phyloP scores from a whole-genome alignment of 441 rosid genomes.

The Adansonia madagascariensis region DNA sequence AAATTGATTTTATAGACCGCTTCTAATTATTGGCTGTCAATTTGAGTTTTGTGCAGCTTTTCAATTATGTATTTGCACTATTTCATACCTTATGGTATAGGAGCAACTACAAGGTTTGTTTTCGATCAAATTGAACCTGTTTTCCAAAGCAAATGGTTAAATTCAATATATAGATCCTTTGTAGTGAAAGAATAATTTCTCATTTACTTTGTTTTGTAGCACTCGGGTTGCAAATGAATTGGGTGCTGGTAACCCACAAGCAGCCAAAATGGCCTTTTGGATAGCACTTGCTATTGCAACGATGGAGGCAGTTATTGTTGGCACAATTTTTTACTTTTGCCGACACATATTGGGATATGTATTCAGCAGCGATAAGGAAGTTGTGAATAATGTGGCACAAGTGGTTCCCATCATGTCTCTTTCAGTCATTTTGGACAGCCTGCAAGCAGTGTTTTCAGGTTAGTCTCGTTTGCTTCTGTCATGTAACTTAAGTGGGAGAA shows the following conservation, averaged over 20 bases:
- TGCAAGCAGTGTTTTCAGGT: conserved; percentile 48
- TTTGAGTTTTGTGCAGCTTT: conserved; percentile 18
- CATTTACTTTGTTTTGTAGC: conserved; percentile 26
- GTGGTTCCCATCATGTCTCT: conserved; percentile 44
- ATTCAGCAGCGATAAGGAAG: conserved; percentile 37
- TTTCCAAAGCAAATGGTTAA: background rate
- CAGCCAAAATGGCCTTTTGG: conserved; percentile 37
- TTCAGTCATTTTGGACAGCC: conserved; percentile 41
- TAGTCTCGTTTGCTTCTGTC: background rate
- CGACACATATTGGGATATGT: conserved; percentile 42
- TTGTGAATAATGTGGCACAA: conserved; percentile 36
- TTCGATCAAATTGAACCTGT: background rate
- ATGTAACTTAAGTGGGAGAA: background rate
- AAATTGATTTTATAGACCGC: background rate
- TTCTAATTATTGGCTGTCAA: background rate
- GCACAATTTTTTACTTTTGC: conserved; percentile 33
- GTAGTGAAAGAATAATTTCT: background rate
- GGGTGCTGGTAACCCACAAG: conserved; percentile 43
- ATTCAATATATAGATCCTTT: background rate
- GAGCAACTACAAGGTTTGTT: conserved; percentile 38
- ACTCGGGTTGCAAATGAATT: conserved; percentile 46
- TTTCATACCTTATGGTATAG: conserved; percentile 39
- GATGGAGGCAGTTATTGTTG: conserved; percentile 30
- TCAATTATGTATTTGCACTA: conserved; percentile 38
- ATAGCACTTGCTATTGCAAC: conserved; percentile 30